These are phyloP conservation scores for Fusarium circinatum DNA, from an alignment of 2,329 filamentous ascomycete genomes.

Conservation along the genomic window DNA sequence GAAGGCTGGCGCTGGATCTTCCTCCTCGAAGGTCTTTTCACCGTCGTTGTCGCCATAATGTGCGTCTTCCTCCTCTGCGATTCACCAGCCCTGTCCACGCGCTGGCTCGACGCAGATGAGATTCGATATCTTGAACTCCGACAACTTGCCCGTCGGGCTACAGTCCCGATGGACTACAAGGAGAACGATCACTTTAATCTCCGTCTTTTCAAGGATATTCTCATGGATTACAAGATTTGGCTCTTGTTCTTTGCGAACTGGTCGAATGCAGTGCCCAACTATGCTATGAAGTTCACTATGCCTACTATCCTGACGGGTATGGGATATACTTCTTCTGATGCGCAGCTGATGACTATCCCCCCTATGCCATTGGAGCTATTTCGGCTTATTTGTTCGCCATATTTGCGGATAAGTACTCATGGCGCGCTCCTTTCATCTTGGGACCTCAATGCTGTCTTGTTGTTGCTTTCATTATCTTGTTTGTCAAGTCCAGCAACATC, in stretches of 20 bases:
- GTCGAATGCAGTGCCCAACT: conserved; percentile 53
- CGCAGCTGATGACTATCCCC: conserved; percentile 42
- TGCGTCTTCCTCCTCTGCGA: conserved; percentile 19
- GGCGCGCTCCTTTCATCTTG: conserved; percentile 13
- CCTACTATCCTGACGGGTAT: conserved; percentile 54
- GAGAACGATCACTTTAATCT: conserved; percentile 16
- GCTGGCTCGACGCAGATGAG: conserved; percentile 15
- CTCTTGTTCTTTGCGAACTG: conserved; percentile 55
- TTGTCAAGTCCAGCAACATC: conserved; percentile 4
- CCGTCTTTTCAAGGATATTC: conserved; percentile 48
- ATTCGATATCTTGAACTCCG: conserved; percentile 14
- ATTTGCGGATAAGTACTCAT: conserved; percentile 15
- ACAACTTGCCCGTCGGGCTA: background rate
- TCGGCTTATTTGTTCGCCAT: conserved; percentile 17
- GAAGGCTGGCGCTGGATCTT: conserved; percentile 33
- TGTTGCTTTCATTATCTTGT: conserved; percentile 6
- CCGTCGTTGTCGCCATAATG: conserved; percentile 8
- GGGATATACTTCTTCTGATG: conserved; percentile 50
- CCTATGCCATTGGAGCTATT: conserved; percentile 20
- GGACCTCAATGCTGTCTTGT: conserved; percentile 19
- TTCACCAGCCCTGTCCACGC: background rate
- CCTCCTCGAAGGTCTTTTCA: conserved; percentile 14
- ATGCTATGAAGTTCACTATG: conserved; percentile 50
- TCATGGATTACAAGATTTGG: conserved; percentile 60
- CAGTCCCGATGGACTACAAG: conserved; percentile 7